Base-by-base conservation (phyloP, 768 basidiomycete genomes). In the Filobasidium floriforme region DNA sequence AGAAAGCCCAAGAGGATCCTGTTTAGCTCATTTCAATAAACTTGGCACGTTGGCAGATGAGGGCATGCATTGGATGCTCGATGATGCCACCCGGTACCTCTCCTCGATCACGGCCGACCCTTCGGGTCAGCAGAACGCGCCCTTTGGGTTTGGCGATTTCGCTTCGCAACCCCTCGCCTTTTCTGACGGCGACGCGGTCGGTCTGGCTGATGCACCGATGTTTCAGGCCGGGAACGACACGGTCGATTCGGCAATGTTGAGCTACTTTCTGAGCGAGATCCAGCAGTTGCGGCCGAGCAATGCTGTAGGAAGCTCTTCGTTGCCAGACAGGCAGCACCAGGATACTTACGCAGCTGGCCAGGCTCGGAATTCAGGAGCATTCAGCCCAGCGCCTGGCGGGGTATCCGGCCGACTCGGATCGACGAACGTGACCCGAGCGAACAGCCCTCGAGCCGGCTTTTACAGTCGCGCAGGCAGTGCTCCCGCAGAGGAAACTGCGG, bases 31-130 rank as follows among this genome's bases (percentile, higher is more conserved):
- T 43, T 18, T 41, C 43, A 37, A n/a, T 28, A 9, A 15, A 6
- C 26, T 40, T 26, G n/a, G n/a, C n/a, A n/a, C n/a, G n/a, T n/a
- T n/a, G n/a, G 19, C 51, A 65, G 63, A 65, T 44, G 59, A 65
- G 24, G 63, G 63, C 28, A 65, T 65, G 63, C 63, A 65, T 29
- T 65, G 63, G 63, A 65, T 65, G 19, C 43, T 57, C 18, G 63
- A 60, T 24, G 57, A 59, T 43, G 55, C 63, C 12, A 65, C 43
- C 57, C 41, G 1, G 43, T 65, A 28, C 59, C 59, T 32, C 41
- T 37, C 11, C 28, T 65, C 22, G 59, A 43, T 37, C 55, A 65
- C 28, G 43, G 55, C n/a, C n/a, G n/a, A n/a, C n/a, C n/a, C 9
- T 57, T 41, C 4, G 44, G 59, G 18, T 51, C 63, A 49, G 54